Evolutionary conservation across 345 rosid species (phyloP).

Genomic region (Acer saccharum): DNA sequence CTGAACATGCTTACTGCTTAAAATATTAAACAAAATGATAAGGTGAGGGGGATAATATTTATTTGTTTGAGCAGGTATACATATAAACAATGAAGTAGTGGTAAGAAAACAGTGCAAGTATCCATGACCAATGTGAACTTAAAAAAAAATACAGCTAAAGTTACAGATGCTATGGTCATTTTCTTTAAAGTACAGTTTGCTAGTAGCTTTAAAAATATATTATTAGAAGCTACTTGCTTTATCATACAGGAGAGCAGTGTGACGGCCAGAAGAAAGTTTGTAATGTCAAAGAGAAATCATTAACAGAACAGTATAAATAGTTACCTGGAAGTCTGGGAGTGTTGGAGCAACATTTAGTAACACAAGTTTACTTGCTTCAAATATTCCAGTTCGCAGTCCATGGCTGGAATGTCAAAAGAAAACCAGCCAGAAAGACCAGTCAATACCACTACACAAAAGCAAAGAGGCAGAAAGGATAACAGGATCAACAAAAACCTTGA

Average conservation of each 20-base stretch:
- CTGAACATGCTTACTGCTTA: not conserved
- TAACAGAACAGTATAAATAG: slow-evolving; percentile 11
- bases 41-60: not conserved
- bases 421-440: slow-evolving; percentile 12
- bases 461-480: not conserved
- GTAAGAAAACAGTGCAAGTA: not conserved
- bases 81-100: not conserved
- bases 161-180: not conserved
- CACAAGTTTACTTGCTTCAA: slow-evolving; percentile 86
- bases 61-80: not conserved
- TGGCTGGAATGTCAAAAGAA: slow-evolving; percentile 55
- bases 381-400: slow-evolving; percentile 94
- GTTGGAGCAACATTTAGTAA: slow-evolving; percentile 87
- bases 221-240: not conserved
- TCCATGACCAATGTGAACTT: not conserved
- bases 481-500: slow-evolving; percentile 61
- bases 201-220: not conserved
- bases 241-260: not conserved
- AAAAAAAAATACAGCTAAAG: not conserved
- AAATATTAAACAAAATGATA: not conserved
- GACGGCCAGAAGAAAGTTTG: not conserved
- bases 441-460: slow-evolving; percentile 4
- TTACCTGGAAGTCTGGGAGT: slow-evolving; percentile 89
- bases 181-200: not conserved
- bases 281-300: not conserved